Base-by-base conservation (phyloP, 192 early-diverging fungal species). In the Coemansia sp. region DNA sequence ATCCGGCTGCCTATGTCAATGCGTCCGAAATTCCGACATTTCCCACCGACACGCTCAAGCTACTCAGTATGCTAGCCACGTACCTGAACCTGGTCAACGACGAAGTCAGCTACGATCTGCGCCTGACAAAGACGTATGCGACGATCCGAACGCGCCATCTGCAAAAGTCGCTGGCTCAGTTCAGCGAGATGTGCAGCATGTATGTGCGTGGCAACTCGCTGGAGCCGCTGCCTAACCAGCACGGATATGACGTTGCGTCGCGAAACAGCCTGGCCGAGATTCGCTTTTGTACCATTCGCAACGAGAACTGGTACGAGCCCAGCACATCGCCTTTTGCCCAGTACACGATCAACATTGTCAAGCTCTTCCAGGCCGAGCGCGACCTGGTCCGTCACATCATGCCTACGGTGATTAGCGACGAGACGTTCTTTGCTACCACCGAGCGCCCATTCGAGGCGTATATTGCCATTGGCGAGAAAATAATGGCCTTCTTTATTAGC, bases 61-160 rank as follows among this genome's bases (percentile, higher is more conserved):
- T 83, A 47, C 69, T 83, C 59, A 73, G 76, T 52, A 83, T 83
- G 81, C 69, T 83, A 57, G 75, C 76, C 8, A 83, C 81, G 6
- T 83, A 83, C 54, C 59, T 83, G 52, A 78, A 74, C 53, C 57
- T 77, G 63, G 75, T 77, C 49, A 77, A 83, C 59, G 72, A 77
- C 48, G 81, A 83, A 43, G 76, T 75, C 56, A 77, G 81, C 65
- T 74, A 77, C 60, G 70, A 73, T 37, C 64, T 83, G 45, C 70
- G 67, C 19, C 72, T 78, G 41, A 75, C 73, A 45, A 78, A 72
- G 64, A 72, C 75, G 3, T 78, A 75, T 29, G 70, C 72, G 2
- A 60, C 66, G 48, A 83, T 83, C 52, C 72, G 81, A 14, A 65
- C 75, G 23, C 53, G 72, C 8, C 72, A 83, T 56, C 23, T 83